Evolutionary conservation across 2,329 filamentous ascomycete species (phyloP).

Genomic region (Botrytis squamosa): DNA sequence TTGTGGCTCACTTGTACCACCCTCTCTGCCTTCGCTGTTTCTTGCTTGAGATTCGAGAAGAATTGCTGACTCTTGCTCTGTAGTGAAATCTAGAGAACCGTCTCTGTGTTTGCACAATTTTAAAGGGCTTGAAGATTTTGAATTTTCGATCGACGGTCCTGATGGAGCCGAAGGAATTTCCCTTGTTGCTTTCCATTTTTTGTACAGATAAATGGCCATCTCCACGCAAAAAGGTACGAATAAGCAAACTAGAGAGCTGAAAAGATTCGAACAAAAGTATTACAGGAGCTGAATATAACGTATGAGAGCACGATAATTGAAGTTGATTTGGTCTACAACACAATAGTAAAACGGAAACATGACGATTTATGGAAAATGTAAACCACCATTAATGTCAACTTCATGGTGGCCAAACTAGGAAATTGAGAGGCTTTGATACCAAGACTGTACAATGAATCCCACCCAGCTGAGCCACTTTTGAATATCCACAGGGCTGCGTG

Average conservation of each 20-base stretch:
- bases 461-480: not conserved
- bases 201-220: constrained; percentile 14
- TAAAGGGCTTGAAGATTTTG: not conserved
- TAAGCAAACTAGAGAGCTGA: not conserved
- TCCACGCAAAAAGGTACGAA: not conserved
- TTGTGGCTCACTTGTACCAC: not conserved
- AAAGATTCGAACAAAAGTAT: not conserved
- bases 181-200: constrained; percentile 15
- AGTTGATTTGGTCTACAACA: not conserved
- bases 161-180: not conserved
- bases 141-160: not conserved
- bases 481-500: not conserved
- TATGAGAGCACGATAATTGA: not conserved
- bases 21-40: not conserved
- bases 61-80: not conserved
- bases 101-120: constrained; percentile 16
- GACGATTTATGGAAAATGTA: not conserved
- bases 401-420: not conserved
- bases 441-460: not conserved
- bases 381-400: not conserved
- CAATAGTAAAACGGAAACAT: not conserved
- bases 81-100: not conserved
- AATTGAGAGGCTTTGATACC: not conserved
- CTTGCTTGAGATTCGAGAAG: not conserved
- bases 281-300: not conserved